A percentile compares a stretch with the other conserved stretches of the same genome.
These are phyloP conservation scores for Colletotrichum salicis DNA, from an alignment of 2,329 filamentous ascomycete species.

Conservation along the genomic window DNA sequence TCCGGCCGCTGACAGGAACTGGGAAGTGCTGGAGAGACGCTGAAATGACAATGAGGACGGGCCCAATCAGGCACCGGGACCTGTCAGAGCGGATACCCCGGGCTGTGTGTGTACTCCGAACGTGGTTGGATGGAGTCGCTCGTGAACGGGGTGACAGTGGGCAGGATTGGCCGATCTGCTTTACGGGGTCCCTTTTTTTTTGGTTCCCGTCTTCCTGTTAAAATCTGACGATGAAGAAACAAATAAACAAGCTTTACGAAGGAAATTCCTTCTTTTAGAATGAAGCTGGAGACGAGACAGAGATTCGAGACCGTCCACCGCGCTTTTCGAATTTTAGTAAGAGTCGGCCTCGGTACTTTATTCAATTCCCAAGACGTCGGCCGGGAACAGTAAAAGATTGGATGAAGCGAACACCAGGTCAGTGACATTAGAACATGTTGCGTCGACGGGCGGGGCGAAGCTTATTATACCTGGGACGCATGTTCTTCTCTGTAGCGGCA, in stretches of 20 bases:
- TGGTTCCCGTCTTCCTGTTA: background rate
- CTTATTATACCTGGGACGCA: constrained; percentile 32
- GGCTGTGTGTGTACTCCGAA: constrained; percentile 18
- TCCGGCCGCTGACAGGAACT: constrained; percentile 30
- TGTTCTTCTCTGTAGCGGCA: constrained; percentile 14
- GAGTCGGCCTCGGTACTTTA: background rate
- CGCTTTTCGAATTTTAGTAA: background rate
- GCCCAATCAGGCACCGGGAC: constrained; percentile 34
- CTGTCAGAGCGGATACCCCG: constrained; percentile 35
- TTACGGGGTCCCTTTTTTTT: constrained; percentile 30
- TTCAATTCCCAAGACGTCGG: background rate
- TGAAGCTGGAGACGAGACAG: background rate
- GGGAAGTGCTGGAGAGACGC: constrained; percentile 32
- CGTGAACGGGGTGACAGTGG: constrained; percentile 27
- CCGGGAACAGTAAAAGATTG: background rate
- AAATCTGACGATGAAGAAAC: background rate
- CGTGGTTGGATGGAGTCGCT: constrained; percentile 27
- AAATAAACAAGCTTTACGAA: constrained; percentile 20
- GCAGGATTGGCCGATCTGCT: constrained; percentile 32
- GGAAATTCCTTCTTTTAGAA: background rate
- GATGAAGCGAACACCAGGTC: constrained; percentile 13
- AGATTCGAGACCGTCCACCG: background rate
- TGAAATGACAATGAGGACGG: constrained; percentile 32
- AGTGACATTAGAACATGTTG: constrained; percentile 34
- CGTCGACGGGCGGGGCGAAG: constrained; percentile 31